A percentile compares a stretch with the other conserved stretches of the same genome.
phyloP scores from a whole-genome alignment of 1,284 basidiomycete species.

The Ceratobasidium sp. region DNA sequence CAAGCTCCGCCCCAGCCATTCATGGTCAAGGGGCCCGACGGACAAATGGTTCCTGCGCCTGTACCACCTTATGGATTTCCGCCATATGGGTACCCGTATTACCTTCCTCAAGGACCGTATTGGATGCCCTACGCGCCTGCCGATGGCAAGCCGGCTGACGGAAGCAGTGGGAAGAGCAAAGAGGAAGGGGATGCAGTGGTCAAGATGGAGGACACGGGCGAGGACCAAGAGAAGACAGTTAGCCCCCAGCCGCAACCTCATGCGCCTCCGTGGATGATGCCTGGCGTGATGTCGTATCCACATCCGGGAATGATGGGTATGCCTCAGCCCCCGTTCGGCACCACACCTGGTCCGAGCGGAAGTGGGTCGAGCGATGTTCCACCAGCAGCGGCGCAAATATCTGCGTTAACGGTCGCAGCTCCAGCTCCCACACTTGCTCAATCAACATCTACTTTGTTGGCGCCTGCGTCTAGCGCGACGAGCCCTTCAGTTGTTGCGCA shows the following conservation, averaged over 20 bases:
- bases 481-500: not conserved
- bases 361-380: not conserved
- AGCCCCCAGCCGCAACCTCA: constrained; percentile 16
- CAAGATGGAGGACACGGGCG: constrained; percentile 14
- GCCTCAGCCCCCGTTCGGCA: not conserved
- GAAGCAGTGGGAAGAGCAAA: not conserved
- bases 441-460: not conserved
- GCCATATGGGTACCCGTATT: constrained; percentile 33
- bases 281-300: not conserved
- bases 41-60: constrained; percentile 25
- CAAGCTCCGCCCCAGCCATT: constrained; percentile 6
- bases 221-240: constrained; percentile 16
- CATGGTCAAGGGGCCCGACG: constrained; percentile 31
- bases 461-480: not conserved
- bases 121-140: constrained; percentile 25
- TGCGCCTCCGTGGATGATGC: constrained; percentile 20
- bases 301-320: not conserved
- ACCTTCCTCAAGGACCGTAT: constrained; percentile 26
- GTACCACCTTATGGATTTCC: constrained; percentile 22
- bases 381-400: constrained; percentile 4
- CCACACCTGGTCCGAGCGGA: not conserved
- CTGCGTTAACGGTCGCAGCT: constrained; percentile 17
- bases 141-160: constrained; percentile 2
- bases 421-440: not conserved
- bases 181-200: not conserved